Percentiles rank a stretch among this genome's conserved stretches.
Evolutionary conservation across 768 basidiomycete genomes (phyloP).

Genomic region (Lactarius quietus): DNA sequence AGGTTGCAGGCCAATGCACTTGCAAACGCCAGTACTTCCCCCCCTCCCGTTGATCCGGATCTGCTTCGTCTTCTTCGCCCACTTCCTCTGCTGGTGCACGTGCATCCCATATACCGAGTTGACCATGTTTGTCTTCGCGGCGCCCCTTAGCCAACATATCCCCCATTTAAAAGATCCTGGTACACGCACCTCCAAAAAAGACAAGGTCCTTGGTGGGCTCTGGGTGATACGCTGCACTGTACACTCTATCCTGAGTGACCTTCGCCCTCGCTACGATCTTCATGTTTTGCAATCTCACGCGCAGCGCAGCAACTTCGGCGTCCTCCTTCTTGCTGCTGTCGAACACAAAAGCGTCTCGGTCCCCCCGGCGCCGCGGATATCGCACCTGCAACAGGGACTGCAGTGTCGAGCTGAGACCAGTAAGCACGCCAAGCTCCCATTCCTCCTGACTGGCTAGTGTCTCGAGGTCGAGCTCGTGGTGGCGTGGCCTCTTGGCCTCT

Average conservation of each 20-base stretch:
- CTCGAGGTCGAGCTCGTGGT: slow-evolving; percentile 58
- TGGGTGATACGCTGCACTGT: slow-evolving; percentile 78
- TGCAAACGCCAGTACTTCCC: slow-evolving; percentile 81
- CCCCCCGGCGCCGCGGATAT: slow-evolving; percentile 40
- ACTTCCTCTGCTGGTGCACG: slow-evolving; percentile 63
- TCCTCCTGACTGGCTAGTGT: slow-evolving; percentile 47
- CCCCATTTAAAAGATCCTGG: slow-evolving; percentile 6
- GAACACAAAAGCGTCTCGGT: slow-evolving; percentile 52
- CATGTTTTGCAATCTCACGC: slow-evolving; percentile 50
- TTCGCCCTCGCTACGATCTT: slow-evolving; percentile 75
- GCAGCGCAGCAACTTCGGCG: slow-evolving; percentile 50
- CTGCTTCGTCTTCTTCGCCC: slow-evolving; percentile 59
- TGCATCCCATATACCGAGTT: slow-evolving; percentile 85
- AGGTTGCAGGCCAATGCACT: slow-evolving; percentile 77
- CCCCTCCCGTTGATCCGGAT: slow-evolving; percentile 45
- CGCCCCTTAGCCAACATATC: background rate
- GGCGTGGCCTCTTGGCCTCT: slow-evolving; percentile 63
- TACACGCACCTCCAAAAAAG: slow-evolving; percentile 71
- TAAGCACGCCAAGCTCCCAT: slow-evolving; percentile 42
- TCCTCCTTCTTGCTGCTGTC: slow-evolving; percentile 45
- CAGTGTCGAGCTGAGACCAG: slow-evolving; percentile 45
- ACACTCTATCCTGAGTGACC: slow-evolving; percentile 70
- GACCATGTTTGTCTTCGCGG: slow-evolving; percentile 70
- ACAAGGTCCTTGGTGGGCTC: slow-evolving; percentile 75
- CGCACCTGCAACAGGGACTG: slow-evolving; percentile 37